Percentiles rank a stretch among this genome's conserved stretches.
These are phyloP conservation scores for Phlebopus sp. DNA, from an alignment of 1,284 basidiomycete species.

Conservation along the genomic window DNA sequence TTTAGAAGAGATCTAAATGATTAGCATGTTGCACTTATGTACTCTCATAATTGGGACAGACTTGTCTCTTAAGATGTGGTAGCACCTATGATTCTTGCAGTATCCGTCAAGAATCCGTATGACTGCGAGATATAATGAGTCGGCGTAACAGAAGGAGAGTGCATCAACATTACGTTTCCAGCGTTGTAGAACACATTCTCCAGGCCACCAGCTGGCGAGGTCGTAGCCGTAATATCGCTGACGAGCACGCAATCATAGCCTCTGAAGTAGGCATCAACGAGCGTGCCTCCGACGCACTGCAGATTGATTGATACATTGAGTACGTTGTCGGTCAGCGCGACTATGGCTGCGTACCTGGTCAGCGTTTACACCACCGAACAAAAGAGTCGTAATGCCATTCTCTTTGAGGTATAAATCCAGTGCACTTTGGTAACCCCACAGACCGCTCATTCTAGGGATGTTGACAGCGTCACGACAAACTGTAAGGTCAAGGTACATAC, in stretches of 20 bases:
- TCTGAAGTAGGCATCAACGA: constrained; percentile 60
- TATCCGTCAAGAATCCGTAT: constrained; percentile 62
- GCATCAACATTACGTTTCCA: constrained; percentile 38
- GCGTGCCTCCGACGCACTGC: constrained; percentile 64
- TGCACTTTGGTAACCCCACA: constrained; percentile 61
- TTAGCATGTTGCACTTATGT: neutral
- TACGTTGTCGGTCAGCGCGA: neutral
- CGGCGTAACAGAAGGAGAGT: neutral
- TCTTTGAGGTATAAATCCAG: constrained; percentile 61
- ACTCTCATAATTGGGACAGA: neutral
- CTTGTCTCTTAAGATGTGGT: neutral
- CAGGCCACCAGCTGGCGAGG: constrained; percentile 56
- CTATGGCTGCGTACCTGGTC: constrained; percentile 48
- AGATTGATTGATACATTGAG: neutral
- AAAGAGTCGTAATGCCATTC: constrained; percentile 58
- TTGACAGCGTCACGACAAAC: neutral
- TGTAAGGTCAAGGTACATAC: constrained; percentile 29
- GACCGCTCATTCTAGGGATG: constrained; percentile 54
- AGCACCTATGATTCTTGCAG: constrained; percentile 35
- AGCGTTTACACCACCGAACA: constrained; percentile 66
- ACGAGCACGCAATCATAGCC: constrained; percentile 63
- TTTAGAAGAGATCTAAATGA: constrained; percentile 4
- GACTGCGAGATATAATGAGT: constrained; percentile 34
- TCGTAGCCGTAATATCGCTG: constrained; percentile 58
- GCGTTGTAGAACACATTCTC: constrained; percentile 60